A percentile compares a stretch with the other conserved stretches of the same genome.
These are phyloP conservation scores for Plasmodium knowlesi DNA, from an alignment of 169 alveolate genomes.

Conservation along the genomic window DNA sequence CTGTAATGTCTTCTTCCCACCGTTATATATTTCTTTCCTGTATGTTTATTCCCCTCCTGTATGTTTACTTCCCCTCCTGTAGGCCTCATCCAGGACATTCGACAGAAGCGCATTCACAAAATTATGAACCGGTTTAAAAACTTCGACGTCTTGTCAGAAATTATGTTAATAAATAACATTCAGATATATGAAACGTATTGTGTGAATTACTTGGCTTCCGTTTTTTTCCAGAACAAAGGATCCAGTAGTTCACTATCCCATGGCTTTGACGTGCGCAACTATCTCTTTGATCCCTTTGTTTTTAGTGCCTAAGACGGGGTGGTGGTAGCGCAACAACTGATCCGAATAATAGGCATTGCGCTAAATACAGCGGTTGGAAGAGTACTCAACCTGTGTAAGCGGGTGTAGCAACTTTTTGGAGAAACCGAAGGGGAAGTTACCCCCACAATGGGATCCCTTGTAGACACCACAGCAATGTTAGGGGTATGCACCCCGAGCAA, in stretches of 20 bases:
- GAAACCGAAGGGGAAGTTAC: background rate
- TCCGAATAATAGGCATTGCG: background rate
- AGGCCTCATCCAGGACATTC: conserved; percentile 70
- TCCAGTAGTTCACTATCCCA: conserved; percentile 9
- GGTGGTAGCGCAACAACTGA: background rate
- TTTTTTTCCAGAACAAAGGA: conserved; percentile 45
- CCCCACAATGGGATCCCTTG: no score
- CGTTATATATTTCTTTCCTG: background rate
- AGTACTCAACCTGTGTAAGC: background rate
- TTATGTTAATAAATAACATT: conserved; percentile 53
- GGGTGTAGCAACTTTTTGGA: background rate
- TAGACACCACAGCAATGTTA: background rate
- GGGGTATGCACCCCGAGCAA: no score
- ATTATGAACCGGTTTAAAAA: conserved; percentile 62
- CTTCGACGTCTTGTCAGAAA: conserved; percentile 47
- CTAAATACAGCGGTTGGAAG: no score
- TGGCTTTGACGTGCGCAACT: conserved; percentile 57
- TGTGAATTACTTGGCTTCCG: conserved; percentile 74
- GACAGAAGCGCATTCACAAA: conserved; percentile 68
- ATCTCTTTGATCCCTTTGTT: conserved; percentile 66
- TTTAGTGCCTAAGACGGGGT: conserved; percentile 28
- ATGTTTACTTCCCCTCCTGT: background rate
- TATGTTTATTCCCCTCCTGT: background rate
- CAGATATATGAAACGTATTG: conserved; percentile 74
- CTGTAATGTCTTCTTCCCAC: background rate